Evolutionary conservation across 1,284 basidiomycete species (phyloP).

Genomic region (Ganoderma lingzhi): DNA sequence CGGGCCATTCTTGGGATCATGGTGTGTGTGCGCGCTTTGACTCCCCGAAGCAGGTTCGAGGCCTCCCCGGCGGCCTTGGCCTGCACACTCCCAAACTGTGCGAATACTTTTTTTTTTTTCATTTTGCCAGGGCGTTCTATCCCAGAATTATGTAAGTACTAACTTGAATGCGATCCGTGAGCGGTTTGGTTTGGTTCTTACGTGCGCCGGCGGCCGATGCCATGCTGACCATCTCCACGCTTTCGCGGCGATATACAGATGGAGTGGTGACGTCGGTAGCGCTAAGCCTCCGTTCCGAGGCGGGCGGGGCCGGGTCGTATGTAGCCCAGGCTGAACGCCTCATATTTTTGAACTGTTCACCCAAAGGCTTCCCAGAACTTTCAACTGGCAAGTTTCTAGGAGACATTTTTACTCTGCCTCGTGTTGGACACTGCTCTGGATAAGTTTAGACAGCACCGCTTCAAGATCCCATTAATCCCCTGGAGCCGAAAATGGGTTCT

Average conservation of each 20-base stretch:
- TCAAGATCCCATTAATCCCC: too few species aligned
- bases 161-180: constrained; percentile 47
- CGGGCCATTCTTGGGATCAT: too few species aligned
- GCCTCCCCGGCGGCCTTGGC: constrained; percentile 68
- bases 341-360: constrained; percentile 45
- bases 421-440: too few species aligned
- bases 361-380: constrained; percentile 17
- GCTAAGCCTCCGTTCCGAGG: constrained; percentile 64
- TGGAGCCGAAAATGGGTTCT: too few species aligned
- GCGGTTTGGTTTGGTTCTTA: constrained; percentile 40
- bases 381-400: too few species aligned
- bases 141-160: constrained; percentile 66
- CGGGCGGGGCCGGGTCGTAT: constrained; percentile 30
- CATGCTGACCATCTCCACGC: constrained; percentile 1
- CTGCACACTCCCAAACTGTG: constrained; percentile 67
- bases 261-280: constrained; percentile 67
- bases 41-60: constrained; percentile 68
- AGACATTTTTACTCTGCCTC: too few species aligned
- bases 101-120: constrained; percentile 32
- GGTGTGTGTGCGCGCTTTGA: constrained; percentile 61
- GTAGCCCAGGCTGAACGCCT: too few species aligned
- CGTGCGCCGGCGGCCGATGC: not conserved
- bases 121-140: constrained; percentile 72
- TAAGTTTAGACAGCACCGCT: too few species aligned
- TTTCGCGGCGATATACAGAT: constrained; percentile 57